Evolutionary conservation across 257 asterid genomes (phyloP).

Genomic region (Jacaranda copaia): DNA sequence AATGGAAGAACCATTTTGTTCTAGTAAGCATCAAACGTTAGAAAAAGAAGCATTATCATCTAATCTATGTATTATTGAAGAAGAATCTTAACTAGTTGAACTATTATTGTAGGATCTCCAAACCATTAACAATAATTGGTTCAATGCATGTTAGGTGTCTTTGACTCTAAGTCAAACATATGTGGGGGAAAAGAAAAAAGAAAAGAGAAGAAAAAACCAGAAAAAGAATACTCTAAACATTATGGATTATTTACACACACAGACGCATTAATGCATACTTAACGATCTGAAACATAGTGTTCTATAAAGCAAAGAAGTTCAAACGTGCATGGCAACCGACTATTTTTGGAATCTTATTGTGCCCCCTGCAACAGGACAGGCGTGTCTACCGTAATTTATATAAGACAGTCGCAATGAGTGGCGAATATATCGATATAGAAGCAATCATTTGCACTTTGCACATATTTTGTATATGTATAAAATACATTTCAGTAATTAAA

Average conservation of each 20-base stretch:
- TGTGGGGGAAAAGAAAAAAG: background rate
- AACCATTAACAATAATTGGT: background rate
- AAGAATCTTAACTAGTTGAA: conserved; percentile 22
- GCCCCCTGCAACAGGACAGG: conserved; percentile 26
- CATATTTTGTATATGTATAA: too few relatives aligned
- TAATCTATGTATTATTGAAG: background rate
- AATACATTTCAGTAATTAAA: too few relatives aligned
- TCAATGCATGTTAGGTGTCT: conserved; percentile 20
- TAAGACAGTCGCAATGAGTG: too few relatives aligned
- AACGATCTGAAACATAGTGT: conserved; percentile 22
- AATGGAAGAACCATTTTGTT: background rate
- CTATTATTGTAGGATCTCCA: background rate
- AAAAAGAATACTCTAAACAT: background rate
- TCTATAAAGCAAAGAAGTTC: background rate
- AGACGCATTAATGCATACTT: background rate
- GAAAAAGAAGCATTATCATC: background rate
- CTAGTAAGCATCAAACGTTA: background rate
- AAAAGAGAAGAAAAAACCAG: too few relatives aligned
- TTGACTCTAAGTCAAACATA: conserved; percentile 1
- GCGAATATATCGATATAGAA: too few relatives aligned
- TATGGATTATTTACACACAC: background rate
- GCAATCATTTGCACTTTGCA: too few relatives aligned
- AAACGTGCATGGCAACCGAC: conserved; percentile 8
- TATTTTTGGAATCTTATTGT: background rate
- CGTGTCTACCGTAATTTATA: background rate